A percentile compares a stretch with the other conserved stretches of the same genome.
Evolutionary conservation across 2,329 filamentous ascomycete genomes (phyloP).

Genomic region (Chaetomium sp.): DNA sequence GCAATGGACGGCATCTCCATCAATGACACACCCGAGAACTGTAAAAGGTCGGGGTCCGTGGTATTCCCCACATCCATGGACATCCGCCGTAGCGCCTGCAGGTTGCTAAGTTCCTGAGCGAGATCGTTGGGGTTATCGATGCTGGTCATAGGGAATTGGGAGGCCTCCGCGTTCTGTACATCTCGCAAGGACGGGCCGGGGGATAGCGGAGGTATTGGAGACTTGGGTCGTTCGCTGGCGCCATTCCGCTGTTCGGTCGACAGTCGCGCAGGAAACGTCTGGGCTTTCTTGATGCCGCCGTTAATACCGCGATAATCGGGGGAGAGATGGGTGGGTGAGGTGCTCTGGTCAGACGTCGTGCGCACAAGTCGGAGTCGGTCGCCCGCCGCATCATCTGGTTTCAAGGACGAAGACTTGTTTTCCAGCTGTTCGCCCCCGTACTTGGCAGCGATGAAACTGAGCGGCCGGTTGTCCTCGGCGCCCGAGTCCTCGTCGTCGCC

Average conservation of each 20-base stretch:
- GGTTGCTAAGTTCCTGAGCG: conserved; percentile 84
- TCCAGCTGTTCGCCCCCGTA: conserved; percentile 48
- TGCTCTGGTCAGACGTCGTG: conserved; percentile 41
- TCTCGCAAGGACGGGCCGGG: conserved; percentile 48
- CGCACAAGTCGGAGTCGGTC: conserved; percentile 38
- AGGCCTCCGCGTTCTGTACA: conserved; percentile 52
- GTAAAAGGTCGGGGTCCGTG: conserved; percentile 67
- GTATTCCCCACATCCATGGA: conserved; percentile 85
- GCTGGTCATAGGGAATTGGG: conserved; percentile 78
- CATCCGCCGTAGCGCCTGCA: conserved; percentile 84
- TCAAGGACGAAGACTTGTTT: conserved; percentile 20
- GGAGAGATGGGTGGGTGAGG: conserved; percentile 21
- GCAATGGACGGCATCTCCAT: conserved; percentile 67
- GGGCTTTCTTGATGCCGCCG: conserved; percentile 35
- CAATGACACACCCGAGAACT: conserved; percentile 57
- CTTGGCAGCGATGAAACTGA: conserved; percentile 65
- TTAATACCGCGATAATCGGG: conserved; percentile 20
- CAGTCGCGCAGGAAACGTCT: conserved; percentile 35
- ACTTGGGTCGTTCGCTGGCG: conserved; percentile 34
- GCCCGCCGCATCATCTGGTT: conserved; percentile 32
- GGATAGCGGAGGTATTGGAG: conserved; percentile 39
- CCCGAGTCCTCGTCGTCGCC: conserved; percentile 62
- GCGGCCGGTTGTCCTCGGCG: conserved; percentile 49
- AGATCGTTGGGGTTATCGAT: conserved; percentile 86
- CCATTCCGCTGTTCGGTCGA: conserved; percentile 34